Conservation (phyloP, 257 asterid genomes). For the Solanum pimpinellifolium region DNA sequence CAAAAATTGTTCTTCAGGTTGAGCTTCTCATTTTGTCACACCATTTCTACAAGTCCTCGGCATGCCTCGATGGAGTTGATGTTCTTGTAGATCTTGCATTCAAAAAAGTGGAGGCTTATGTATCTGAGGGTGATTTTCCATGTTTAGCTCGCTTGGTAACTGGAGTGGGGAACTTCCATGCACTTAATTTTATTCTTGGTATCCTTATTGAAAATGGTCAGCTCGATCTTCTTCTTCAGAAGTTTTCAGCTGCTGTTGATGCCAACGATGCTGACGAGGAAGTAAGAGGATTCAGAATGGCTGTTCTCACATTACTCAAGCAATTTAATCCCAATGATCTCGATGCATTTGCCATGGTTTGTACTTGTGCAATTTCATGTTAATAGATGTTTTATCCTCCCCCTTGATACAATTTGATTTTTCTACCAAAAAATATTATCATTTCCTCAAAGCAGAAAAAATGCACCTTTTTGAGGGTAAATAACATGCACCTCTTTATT, state of each 20-base stretch:
- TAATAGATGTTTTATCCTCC: neutral
- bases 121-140: slow-evolving; percentile 88
- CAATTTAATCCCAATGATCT: slow-evolving; percentile 84
- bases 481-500: slow-evolving; percentile 2
- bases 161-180: slow-evolving; percentile 93
- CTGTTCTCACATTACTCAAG: slow-evolving; percentile 89
- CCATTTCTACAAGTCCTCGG: slow-evolving; percentile 93
- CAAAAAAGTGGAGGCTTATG: slow-evolving; percentile 92
- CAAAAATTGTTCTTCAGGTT: slow-evolving; percentile 47
- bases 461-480: neutral
- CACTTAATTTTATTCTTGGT: slow-evolving; percentile 88
- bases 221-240: slow-evolving; percentile 91
- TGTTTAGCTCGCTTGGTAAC: slow-evolving; percentile 97
- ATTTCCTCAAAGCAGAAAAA: neutral
- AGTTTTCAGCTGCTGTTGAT: slow-evolving; percentile 85
- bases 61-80: slow-evolving; percentile 98
- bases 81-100: slow-evolving; percentile 99
- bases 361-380: slow-evolving; percentile 5
- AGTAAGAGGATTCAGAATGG: slow-evolving; percentile 92
- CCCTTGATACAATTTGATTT: neutral
- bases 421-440: neutral
- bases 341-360: slow-evolving; percentile 85
- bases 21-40: slow-evolving; percentile 96
- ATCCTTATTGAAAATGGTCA: slow-evolving; percentile 92
- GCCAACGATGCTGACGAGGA: slow-evolving; percentile 73